Percentiles rank a stretch among this genome's conserved stretches.
phyloP scores from a whole-genome alignment of 2,329 filamentous ascomycete genomes.

The Penicillium sp. region DNA sequence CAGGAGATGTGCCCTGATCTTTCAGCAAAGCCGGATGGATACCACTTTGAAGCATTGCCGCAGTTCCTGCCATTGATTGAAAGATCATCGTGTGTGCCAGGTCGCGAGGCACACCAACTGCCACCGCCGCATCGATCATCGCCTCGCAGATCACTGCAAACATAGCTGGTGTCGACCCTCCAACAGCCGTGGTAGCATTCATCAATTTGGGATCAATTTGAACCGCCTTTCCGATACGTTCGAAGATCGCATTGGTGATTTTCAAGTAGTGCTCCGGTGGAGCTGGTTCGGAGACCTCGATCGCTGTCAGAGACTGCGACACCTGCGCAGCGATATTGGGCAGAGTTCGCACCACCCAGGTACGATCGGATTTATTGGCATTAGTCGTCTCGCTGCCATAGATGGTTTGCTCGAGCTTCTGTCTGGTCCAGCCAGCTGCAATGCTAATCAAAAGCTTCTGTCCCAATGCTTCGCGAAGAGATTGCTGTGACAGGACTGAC shows the following conservation, averaged over 20 bases:
- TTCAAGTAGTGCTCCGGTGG: conserved; percentile 45
- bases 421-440: conserved; percentile 54
- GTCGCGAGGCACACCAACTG: conserved; percentile 63
- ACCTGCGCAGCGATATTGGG: conserved; percentile 53
- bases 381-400: conserved; percentile 30
- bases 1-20: conserved; percentile 65
- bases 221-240: conserved; percentile 52
- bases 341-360: conserved; percentile 46
- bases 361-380: conserved; percentile 21
- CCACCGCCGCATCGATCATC: conserved; percentile 64
- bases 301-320: conserved; percentile 53
- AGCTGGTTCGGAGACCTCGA: conserved; percentile 52
- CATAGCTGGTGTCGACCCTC: conserved; percentile 66
- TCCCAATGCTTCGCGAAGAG: conserved; percentile 44
- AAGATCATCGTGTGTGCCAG: conserved; percentile 66
- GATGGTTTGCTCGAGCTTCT: conserved; percentile 43
- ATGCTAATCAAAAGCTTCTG: conserved; percentile 58
- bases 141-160: conserved; percentile 63
- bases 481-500: conserved; percentile 41
- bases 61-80: conserved; percentile 65
- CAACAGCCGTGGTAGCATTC: conserved; percentile 63
- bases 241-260: conserved; percentile 54
- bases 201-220: conserved; percentile 58
- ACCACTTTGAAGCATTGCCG: conserved; percentile 60
- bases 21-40: conserved; percentile 64